A percentile compares a stretch with the other conserved stretches of the same genome.
phyloP scores from a whole-genome alignment of 208 protist genomes.

The Leishmania martiniquensis region DNA sequence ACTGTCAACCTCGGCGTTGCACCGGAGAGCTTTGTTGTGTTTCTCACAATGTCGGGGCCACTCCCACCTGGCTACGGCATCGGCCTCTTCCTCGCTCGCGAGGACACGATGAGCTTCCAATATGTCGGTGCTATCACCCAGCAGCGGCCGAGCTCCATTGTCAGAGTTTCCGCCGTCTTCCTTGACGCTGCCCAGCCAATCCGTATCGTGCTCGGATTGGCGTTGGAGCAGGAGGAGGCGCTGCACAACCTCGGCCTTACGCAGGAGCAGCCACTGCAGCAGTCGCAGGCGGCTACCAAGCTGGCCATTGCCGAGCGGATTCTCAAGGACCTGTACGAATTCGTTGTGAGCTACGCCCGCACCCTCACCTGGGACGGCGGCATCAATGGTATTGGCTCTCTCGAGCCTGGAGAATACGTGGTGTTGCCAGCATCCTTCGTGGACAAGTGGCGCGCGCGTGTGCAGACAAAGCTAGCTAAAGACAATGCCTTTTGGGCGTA shows the following conservation, averaged over 20 bases:
- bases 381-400: not conserved
- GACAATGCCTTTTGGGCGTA: conserved; percentile 55
- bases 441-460: conserved; percentile 60
- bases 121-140: conserved; percentile 72
- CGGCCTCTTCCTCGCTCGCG: conserved; percentile 64
- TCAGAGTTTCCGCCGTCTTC: conserved; percentile 50
- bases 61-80: conserved; percentile 46
- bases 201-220: conserved; percentile 63
- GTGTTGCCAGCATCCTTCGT: conserved; percentile 73
- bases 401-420: conserved; percentile 63
- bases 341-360: conserved; percentile 68
- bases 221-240: conserved; percentile 55
- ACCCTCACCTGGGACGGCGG: conserved; percentile 17
- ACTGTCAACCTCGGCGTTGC: conserved; percentile 44
- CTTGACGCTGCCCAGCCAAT: conserved; percentile 32
- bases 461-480: conserved; percentile 60
- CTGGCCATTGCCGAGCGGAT: conserved; percentile 67
- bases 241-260: conserved; percentile 57
- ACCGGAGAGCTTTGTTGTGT: conserved; percentile 64
- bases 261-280: conserved; percentile 45
- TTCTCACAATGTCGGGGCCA: conserved; percentile 59
- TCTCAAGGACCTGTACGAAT: conserved; percentile 75
- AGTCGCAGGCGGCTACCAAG: conserved; percentile 57
- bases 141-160: conserved; percentile 52
- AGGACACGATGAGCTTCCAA: conserved; percentile 57